Evolutionary conservation across 768 basidiomycete species (phyloP).

Genomic region (Cyclocybe cylindracea): DNA sequence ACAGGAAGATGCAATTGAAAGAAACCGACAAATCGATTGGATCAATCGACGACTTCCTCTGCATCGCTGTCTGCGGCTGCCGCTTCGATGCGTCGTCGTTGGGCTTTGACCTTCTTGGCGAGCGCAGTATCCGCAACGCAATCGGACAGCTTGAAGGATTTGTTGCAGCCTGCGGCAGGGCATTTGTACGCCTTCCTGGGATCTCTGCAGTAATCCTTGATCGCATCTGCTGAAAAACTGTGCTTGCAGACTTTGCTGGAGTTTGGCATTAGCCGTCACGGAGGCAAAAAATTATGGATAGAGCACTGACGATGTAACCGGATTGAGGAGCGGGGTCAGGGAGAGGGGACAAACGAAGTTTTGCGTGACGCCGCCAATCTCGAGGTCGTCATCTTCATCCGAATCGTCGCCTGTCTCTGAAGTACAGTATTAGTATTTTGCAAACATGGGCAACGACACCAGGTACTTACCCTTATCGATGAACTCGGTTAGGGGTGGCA

Average conservation of each 20-base stretch:
- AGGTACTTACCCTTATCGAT: slow-evolving; percentile 60
- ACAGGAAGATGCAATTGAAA: neutral
- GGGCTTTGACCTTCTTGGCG: slow-evolving; percentile 61
- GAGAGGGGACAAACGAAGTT: slow-evolving; percentile 86
- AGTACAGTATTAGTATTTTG: neutral
- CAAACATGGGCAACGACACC: neutral
- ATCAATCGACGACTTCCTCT: slow-evolving; percentile 56
- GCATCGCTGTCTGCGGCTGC: slow-evolving; percentile 57
- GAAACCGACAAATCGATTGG: neutral
- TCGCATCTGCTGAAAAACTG: slow-evolving; percentile 76
- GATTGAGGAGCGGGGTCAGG: slow-evolving; percentile 63
- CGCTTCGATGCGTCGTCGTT: slow-evolving; percentile 52
- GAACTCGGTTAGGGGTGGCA: slow-evolving; percentile 78
- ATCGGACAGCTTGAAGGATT: slow-evolving; percentile 50
- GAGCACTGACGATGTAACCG: slow-evolving; percentile 75
- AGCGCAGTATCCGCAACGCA: slow-evolving; percentile 59
- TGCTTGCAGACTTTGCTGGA: slow-evolving; percentile 70
- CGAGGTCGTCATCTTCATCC: slow-evolving; percentile 86
- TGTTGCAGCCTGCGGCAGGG: slow-evolving; percentile 73
- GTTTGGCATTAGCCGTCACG: slow-evolving; percentile 7
- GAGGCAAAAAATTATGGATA: neutral
- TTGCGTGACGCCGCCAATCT: slow-evolving; percentile 83
- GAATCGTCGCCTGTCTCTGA: slow-evolving; percentile 83
- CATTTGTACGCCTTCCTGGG: slow-evolving; percentile 44
- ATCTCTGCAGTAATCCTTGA: slow-evolving; percentile 59